Conservation (phyloP, 2,329 filamentous ascomycete species). For the Phialophora macrospora region DNA sequence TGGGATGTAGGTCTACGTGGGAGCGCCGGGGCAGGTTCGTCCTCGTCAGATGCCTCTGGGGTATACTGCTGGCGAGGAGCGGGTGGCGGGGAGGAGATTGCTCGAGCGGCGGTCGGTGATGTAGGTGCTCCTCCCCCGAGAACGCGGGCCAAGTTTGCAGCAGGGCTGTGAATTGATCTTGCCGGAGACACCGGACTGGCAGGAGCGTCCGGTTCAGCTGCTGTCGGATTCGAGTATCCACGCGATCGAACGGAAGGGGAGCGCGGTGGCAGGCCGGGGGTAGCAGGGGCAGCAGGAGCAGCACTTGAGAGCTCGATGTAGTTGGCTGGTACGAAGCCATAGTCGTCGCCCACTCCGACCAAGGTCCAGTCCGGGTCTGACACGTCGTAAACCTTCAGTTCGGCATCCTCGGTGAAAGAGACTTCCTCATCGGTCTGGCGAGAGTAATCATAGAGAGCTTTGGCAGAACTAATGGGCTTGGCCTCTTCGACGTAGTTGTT, state of each 20-base stretch:
- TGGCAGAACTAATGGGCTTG: conserved; percentile 70
- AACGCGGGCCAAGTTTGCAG: conserved; percentile 61
- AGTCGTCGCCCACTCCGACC: conserved; percentile 81
- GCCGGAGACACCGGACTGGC: conserved; percentile 46
- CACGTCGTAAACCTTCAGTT: conserved; percentile 82
- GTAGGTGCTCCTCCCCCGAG: conserved; percentile 45
- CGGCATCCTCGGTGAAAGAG: conserved; percentile 87
- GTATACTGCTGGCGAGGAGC: conserved; percentile 61
- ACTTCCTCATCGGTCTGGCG: conserved; percentile 97
- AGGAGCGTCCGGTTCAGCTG: conserved; percentile 37
- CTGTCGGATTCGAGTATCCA: conserved; percentile 38
- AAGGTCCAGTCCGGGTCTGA: conserved; percentile 97
- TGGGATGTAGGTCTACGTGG: conserved; percentile 67
- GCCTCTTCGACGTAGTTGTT: conserved; percentile 94
- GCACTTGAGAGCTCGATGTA: conserved; percentile 78
- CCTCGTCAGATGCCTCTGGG: conserved; percentile 71
- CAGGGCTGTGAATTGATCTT: conserved; percentile 57
- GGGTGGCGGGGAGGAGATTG: conserved; percentile 45
- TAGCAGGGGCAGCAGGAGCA: conserved; percentile 45
- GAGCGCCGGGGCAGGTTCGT: conserved; percentile 63
- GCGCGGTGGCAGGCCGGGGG: conserved; percentile 31
- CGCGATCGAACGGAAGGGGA: conserved; percentile 51
- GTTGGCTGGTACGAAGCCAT: conserved; percentile 92
- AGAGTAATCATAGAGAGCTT: conserved; percentile 97
- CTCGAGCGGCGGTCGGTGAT: conserved; percentile 42